These are phyloP conservation scores for Fabrea salina DNA, from an alignment of 169 alveolate genomes.

Conservation along the genomic window DNA sequence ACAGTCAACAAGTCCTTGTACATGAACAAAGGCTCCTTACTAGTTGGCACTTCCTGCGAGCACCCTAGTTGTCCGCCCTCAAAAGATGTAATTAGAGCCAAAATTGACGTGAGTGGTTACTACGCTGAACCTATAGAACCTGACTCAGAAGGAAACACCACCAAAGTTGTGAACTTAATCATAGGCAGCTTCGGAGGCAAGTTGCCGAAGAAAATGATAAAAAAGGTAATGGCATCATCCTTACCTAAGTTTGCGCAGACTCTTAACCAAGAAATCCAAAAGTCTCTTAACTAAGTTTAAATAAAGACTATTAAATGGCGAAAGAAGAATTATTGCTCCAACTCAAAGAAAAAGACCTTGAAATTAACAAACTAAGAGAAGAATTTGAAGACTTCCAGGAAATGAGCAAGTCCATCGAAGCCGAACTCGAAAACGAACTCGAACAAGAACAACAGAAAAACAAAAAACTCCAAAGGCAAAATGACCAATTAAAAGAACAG, in stretches of 20 bases:
- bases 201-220: not conserved
- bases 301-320: too few relatives aligned
- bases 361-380: not conserved
- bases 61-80: not conserved
- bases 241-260: too few relatives aligned
- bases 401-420: constrained; percentile 10
- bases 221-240: too few relatives aligned
- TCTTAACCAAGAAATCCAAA: too few relatives aligned
- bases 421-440: not conserved
- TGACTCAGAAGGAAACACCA: not conserved
- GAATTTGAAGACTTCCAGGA: not conserved
- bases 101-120: not conserved
- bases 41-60: not conserved
- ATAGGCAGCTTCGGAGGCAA: not conserved
- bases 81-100: not conserved
- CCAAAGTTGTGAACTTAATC: not conserved
- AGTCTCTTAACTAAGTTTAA: too few relatives aligned
- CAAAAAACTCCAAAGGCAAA: not conserved
- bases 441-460: not conserved
- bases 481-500: constrained; percentile 10
- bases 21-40: not conserved
- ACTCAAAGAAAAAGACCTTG: not conserved
- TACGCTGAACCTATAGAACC: not conserved
- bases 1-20: not conserved
- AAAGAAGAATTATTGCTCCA: too few relatives aligned